Conservation (phyloP, 306 rosid genomes). For the Prunus campanulata region DNA sequence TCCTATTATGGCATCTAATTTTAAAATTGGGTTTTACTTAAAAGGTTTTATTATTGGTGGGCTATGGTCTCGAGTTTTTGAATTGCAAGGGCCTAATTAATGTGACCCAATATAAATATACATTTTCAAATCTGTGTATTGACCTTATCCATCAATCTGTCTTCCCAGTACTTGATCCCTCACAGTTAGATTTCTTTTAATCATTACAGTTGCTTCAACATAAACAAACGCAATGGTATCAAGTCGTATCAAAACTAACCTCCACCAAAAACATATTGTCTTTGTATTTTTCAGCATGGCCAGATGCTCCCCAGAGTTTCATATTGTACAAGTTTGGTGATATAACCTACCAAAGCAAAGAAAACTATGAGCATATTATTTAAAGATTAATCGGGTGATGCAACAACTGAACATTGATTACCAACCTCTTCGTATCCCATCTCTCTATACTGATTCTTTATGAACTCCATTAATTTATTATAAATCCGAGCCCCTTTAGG, state of each 20-base stretch:
- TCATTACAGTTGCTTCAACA: neutral
- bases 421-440: conserved; percentile 86
- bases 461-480: conserved; percentile 73
- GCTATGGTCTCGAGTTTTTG: too few relatives aligned
- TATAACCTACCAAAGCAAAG: conserved; percentile 61
- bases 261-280: conserved; percentile 91
- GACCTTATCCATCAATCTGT: neutral
- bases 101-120: too few relatives aligned
- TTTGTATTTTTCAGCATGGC: conserved; percentile 90
- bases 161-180: neutral
- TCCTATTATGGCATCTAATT: too few relatives aligned
- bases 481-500: conserved; percentile 81
- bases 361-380: conserved; percentile 10
- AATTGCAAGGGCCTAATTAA: too few relatives aligned
- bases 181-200: neutral
- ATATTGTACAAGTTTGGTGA: conserved; percentile 91
- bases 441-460: conserved; percentile 64
- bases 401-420: neutral
- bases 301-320: conserved; percentile 96
- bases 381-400: neutral
- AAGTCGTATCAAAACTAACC: conserved; percentile 34
- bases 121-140: neutral
- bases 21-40: too few relatives aligned
- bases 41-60: too few relatives aligned
- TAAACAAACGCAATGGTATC: neutral